phyloP scores from a whole-genome alignment of 306 rosid species.

The Geum urbanum region DNA sequence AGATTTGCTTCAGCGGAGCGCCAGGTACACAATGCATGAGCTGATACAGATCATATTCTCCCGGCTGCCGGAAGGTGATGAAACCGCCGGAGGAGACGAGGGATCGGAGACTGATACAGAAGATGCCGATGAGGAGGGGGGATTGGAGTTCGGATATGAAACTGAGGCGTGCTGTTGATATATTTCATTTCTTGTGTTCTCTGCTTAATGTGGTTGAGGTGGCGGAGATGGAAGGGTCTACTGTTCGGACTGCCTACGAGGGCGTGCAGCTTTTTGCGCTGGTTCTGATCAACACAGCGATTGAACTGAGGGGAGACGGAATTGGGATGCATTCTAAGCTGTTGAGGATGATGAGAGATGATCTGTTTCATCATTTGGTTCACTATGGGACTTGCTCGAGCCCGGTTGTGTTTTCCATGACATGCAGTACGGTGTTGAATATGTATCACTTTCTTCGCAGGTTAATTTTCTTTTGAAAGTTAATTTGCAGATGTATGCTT shows the following conservation, averaged over 20 bases:
- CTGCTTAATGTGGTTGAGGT: slow-evolving; percentile 67
- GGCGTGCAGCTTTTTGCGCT: slow-evolving; percentile 77
- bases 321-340: slow-evolving; percentile 72
- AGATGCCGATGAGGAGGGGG: slow-evolving; percentile 32
- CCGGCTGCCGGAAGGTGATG: slow-evolving; percentile 48
- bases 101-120: slow-evolving; percentile 49
- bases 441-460: slow-evolving; percentile 73
- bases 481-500: slow-evolving; percentile 1
- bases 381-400: slow-evolving; percentile 68
- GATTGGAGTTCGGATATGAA: slow-evolving; percentile 52
- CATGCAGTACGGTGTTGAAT: slow-evolving; percentile 87
- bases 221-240: slow-evolving; percentile 52
- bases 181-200: slow-evolving; percentile 79
- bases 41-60: slow-evolving; percentile 63
- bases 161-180: slow-evolving; percentile 63
- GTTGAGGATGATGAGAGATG: slow-evolving; percentile 85
- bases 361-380: slow-evolving; percentile 83
- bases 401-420: slow-evolving; percentile 83
- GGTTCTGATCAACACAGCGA: slow-evolving; percentile 69
- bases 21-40: slow-evolving; percentile 79
- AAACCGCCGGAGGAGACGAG: slow-evolving; percentile 12
- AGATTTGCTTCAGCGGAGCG: slow-evolving; percentile 65
- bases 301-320: slow-evolving; percentile 73
- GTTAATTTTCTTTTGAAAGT: slow-evolving; percentile 27
- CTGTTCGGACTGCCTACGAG: slow-evolving; percentile 54